These are phyloP conservation scores for Blastobotrys parvus DNA, from an alignment of 805 yeast genomes.

Conservation along the genomic window DNA sequence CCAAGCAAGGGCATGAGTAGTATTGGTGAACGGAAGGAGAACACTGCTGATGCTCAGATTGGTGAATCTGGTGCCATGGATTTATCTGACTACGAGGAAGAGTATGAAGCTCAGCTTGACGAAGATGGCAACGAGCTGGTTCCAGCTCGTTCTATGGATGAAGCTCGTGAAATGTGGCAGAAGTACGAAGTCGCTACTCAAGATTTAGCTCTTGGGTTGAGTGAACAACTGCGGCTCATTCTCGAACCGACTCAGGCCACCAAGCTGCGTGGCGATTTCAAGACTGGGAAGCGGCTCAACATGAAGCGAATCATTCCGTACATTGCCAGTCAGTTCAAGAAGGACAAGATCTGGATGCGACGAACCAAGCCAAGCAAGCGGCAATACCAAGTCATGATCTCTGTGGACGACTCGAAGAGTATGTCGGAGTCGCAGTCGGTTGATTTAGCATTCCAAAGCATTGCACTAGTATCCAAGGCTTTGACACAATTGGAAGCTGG, in stretches of 20 bases:
- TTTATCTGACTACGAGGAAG: constrained; percentile 3
- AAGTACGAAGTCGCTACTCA: constrained; percentile 76
- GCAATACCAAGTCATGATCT: constrained; percentile 94
- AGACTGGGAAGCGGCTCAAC: constrained; percentile 92
- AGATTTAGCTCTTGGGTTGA: constrained; percentile 75
- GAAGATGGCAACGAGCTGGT: constrained; percentile 13
- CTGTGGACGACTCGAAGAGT: constrained; percentile 94
- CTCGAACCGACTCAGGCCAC: constrained; percentile 96
- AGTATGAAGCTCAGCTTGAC: constrained; percentile 2
- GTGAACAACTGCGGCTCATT: constrained; percentile 89
- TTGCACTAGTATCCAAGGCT: constrained; percentile 89
- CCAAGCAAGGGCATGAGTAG: background rate
- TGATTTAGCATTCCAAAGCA: constrained; percentile 87
- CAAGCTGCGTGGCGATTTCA: constrained; percentile 88
- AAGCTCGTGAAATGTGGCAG: constrained; percentile 74
- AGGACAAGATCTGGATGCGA: constrained; percentile 96
- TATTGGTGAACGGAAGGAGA: constrained; percentile 1
- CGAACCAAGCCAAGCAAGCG: constrained; percentile 96
- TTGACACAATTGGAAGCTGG: constrained; percentile 92
- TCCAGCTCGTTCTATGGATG: constrained; percentile 49
- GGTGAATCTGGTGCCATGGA: constrained; percentile 3
- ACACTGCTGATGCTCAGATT: constrained; percentile 2
- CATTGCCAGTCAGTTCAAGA: constrained; percentile 94
- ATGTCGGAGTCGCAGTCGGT: constrained; percentile 92
- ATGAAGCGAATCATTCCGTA: constrained; percentile 97